phyloP scores from a whole-genome alignment of 257 asterid species.

The Mentha longifolia region DNA sequence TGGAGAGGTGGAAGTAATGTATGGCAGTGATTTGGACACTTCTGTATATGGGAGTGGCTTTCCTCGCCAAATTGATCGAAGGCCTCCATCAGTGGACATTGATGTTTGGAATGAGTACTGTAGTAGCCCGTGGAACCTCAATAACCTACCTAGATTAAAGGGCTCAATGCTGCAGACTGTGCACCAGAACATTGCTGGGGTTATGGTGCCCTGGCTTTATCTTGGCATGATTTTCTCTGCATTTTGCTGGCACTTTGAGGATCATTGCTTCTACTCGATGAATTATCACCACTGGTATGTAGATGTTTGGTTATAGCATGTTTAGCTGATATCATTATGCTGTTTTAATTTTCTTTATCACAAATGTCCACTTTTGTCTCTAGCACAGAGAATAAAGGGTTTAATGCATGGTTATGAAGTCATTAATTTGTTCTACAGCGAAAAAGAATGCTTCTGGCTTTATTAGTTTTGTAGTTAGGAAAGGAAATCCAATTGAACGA shows the following conservation, averaged over 20 bases:
- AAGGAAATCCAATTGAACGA: slow-evolving; percentile 19
- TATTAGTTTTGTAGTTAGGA: background rate
- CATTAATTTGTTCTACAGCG: background rate
- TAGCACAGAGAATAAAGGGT: slow-evolving; percentile 1
- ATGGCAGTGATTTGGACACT: slow-evolving; percentile 96
- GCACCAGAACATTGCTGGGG: slow-evolving; percentile 91
- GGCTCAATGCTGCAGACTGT: slow-evolving; percentile 92
- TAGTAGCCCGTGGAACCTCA: slow-evolving; percentile 88
- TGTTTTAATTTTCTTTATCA: slow-evolving; percentile 12
- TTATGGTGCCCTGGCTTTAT: slow-evolving; percentile 98
- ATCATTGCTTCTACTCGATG: slow-evolving; percentile 97
- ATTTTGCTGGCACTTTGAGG: slow-evolving; percentile 99
- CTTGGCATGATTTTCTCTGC: slow-evolving; percentile 94
- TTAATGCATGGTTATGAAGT: background rate
- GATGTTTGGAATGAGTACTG: slow-evolving; percentile 84
- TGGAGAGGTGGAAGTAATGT: slow-evolving; percentile 91
- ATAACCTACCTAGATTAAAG: slow-evolving; percentile 87
- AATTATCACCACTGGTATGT: slow-evolving; percentile 95
- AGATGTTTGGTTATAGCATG: slow-evolving; percentile 18
- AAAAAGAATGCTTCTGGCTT: slow-evolving; percentile 4
- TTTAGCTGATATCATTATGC: slow-evolving; percentile 25
- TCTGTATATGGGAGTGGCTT: slow-evolving; percentile 92
- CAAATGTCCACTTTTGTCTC: slow-evolving; percentile 16
- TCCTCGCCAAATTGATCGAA: slow-evolving; percentile 65
- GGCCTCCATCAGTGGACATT: slow-evolving; percentile 55